A percentile compares a stretch with the other conserved stretches of the same genome.
These are phyloP conservation scores for Arthroderma sp. DNA, from an alignment of 2,329 filamentous ascomycete species.

Conservation along the genomic window DNA sequence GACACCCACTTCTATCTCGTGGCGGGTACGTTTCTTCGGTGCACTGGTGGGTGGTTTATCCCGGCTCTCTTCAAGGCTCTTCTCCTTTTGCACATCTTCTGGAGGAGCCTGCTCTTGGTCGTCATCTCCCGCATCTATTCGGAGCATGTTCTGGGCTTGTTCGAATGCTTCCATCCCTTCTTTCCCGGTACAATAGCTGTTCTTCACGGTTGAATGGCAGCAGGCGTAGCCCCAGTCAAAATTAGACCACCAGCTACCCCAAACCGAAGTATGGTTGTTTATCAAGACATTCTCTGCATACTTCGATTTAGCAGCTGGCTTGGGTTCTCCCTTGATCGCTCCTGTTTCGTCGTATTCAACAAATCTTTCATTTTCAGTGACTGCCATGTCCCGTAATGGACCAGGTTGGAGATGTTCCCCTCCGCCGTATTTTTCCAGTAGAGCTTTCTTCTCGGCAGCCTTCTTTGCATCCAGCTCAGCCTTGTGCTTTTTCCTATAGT, in stretches of 20 bases:
- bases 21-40: conserved; percentile 55
- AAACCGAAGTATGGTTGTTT: conserved; percentile 86
- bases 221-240: conserved; percentile 96
- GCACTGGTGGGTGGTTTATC: conserved; percentile 15
- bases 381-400: conserved; percentile 52
- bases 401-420: conserved; percentile 51
- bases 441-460: conserved; percentile 53
- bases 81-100: conserved; percentile 24
- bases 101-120: conserved; percentile 16
- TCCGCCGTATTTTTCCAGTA: conserved; percentile 73
- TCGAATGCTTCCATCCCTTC: conserved; percentile 73
- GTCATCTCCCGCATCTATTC: conserved; percentile 25
- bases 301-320: conserved; percentile 69
- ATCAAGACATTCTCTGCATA: conserved; percentile 77
- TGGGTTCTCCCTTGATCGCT: conserved; percentile 74
- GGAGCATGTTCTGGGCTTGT: conserved; percentile 53
- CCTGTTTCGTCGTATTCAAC: conserved; percentile 92
- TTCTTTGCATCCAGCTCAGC: conserved; percentile 61
- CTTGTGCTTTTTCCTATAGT: conserved; percentile 65
- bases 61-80: conserved; percentile 12
- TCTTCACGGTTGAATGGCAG: conserved; percentile 86
- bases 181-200: conserved; percentile 94
- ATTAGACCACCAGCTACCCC: conserved; percentile 94
- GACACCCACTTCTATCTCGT: conserved; percentile 66
- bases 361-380: conserved; percentile 73